A percentile compares a stretch with the other conserved stretches of the same genome.
These are phyloP conservation scores for Ogataea minuta DNA, from an alignment of 805 yeast genomes.

Conservation along the genomic window DNA sequence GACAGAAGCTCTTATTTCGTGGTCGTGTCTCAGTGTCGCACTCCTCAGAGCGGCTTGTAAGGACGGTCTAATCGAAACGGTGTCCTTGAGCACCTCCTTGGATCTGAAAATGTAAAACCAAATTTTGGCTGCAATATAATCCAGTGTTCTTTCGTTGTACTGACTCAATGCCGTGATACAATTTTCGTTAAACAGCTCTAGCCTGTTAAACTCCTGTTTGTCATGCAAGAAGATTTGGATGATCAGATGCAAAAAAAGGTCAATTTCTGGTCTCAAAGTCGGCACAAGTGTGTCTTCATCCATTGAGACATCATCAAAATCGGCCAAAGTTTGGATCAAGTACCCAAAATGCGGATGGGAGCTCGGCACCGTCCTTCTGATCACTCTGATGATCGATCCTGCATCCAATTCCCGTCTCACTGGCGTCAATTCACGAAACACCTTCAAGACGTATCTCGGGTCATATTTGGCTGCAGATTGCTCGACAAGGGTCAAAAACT, in stretches of 20 bases:
- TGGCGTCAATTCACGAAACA: slow-evolving; percentile 76
- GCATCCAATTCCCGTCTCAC: slow-evolving; percentile 64
- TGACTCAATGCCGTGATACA: slow-evolving; percentile 53
- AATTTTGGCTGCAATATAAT: slow-evolving; percentile 80
- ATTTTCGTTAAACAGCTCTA: slow-evolving; percentile 52
- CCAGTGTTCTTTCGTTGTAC: slow-evolving; percentile 80
- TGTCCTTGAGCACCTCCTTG: slow-evolving; percentile 58
- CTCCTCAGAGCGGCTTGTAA: slow-evolving; percentile 77
- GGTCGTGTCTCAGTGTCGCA: slow-evolving; percentile 87
- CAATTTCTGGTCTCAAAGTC: slow-evolving; percentile 71
- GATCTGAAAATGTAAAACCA: slow-evolving; percentile 90
- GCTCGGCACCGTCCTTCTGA: slow-evolving; percentile 55
- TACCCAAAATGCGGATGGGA: slow-evolving; percentile 41
- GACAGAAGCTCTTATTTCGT: slow-evolving; percentile 84
- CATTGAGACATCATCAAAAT: slow-evolving; percentile 34
- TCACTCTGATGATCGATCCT: slow-evolving; percentile 52
- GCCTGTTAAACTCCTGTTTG: slow-evolving; percentile 44
- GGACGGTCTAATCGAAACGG: slow-evolving; percentile 61
- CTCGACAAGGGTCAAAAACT: slow-evolving; percentile 27
- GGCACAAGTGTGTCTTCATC: slow-evolving; percentile 32
- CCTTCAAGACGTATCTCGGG: slow-evolving; percentile 82
- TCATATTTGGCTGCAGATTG: slow-evolving; percentile 57
- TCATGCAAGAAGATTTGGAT: slow-evolving; percentile 78
- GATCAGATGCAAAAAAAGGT: slow-evolving; percentile 73
- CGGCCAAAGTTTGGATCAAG: slow-evolving; percentile 37